Evolutionary conservation across 2,329 filamentous ascomycete genomes (phyloP).

Genomic region (Rhexocercosporidium sp.): DNA sequence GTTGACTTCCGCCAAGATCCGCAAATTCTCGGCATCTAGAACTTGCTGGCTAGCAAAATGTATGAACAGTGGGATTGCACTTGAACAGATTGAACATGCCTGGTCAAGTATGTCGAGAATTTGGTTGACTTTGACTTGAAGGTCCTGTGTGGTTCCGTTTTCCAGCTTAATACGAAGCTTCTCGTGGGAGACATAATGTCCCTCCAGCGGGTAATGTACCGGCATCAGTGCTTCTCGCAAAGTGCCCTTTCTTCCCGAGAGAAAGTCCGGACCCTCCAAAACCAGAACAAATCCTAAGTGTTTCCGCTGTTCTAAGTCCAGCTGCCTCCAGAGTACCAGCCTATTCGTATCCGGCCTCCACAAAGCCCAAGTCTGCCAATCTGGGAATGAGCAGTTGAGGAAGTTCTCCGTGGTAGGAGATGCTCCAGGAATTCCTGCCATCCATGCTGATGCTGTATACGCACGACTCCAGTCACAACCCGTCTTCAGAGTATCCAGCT

Average conservation of each 20-base stretch:
- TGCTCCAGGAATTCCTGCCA: not conserved
- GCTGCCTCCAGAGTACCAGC: not conserved
- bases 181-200: not conserved
- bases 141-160: not conserved
- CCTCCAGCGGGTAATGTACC: not conserved
- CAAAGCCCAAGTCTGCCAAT: conserved; percentile 12
- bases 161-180: not conserved
- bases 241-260: not conserved
- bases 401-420: not conserved
- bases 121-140: not conserved
- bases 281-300: not conserved
- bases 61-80: not conserved
- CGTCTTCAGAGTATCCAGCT: not conserved
- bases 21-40: not conserved
- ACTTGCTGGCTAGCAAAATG: not conserved
- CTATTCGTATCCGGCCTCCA: conserved; percentile 12
- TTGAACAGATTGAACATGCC: not conserved
- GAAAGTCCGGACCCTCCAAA: conserved; percentile 19
- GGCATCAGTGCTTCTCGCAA: not conserved
- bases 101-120: conserved; percentile 10
- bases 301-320: not conserved
- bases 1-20: not conserved
- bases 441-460: not conserved
- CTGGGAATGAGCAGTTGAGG: not conserved
- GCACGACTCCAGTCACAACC: not conserved